Percentiles rank a stretch among this genome's conserved stretches.
Evolutionary conservation across 352 stramenopile genomes (phyloP).

Genomic region (Phytophthora europaea): DNA sequence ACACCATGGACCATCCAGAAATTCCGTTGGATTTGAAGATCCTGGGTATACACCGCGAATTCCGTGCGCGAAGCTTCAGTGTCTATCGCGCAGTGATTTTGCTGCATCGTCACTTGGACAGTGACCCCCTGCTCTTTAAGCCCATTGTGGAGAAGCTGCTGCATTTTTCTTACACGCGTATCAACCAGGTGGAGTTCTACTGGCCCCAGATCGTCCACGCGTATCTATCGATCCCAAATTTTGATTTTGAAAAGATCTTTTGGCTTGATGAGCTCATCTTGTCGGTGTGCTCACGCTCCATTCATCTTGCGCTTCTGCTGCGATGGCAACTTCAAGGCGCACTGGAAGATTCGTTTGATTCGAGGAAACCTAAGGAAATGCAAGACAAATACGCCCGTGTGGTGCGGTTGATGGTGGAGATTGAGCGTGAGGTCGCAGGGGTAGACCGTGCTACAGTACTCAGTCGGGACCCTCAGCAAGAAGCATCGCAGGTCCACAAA

Average conservation of each 20-base stretch:
- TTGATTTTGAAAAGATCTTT: conserved; percentile 93
- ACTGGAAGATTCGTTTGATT: conserved; percentile 87
- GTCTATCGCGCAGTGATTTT: conserved; percentile 89
- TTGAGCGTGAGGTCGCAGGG: conserved; percentile 87
- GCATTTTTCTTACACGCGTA: conserved; percentile 89
- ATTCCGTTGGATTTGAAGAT: conserved; percentile 90
- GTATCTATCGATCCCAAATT: conserved; percentile 89
- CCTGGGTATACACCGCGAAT: conserved; percentile 87
- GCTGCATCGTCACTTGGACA: conserved; percentile 87
- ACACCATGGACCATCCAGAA: conserved; percentile 88
- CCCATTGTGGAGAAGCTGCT: conserved; percentile 87
- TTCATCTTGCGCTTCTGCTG: conserved; percentile 85
- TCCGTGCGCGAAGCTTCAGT: conserved; percentile 81
- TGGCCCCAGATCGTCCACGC: conserved; percentile 93
- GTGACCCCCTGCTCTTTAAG: conserved; percentile 88
- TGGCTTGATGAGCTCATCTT: conserved; percentile 90
- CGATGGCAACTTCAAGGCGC: conserved; percentile 90
- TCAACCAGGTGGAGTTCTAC: conserved; percentile 94
- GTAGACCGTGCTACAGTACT: conserved; percentile 75
- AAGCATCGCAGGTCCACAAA: conserved; percentile 49
- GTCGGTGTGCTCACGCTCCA: conserved; percentile 90
- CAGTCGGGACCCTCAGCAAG: conserved; percentile 52
- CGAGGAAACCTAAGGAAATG: conserved; percentile 81
- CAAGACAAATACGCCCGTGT: conserved; percentile 90
- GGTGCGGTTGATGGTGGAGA: conserved; percentile 87